Evolutionary conservation across 352 stramenopile species (phyloP).

Genomic region (Pythium sp.): DNA sequence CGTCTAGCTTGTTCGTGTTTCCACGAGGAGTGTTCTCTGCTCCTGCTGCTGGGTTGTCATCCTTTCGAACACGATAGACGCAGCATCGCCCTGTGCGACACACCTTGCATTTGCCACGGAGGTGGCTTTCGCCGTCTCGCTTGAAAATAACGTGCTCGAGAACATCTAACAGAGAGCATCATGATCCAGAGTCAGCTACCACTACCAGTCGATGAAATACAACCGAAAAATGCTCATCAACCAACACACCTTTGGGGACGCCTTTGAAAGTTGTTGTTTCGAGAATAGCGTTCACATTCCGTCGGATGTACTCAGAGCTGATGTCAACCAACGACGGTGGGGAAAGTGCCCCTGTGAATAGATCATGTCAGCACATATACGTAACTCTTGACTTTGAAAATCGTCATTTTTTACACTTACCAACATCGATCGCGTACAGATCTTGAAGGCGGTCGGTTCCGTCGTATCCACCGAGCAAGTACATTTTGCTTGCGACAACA

Average conservation of each 20-base stretch:
- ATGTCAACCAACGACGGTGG: slow-evolving; percentile 71
- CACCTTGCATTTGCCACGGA: slow-evolving; percentile 75
- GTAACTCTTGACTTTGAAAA: neutral
- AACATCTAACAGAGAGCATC: slow-evolving; percentile 37
- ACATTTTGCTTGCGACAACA: slow-evolving; percentile 81
- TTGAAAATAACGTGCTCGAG: slow-evolving; percentile 81
- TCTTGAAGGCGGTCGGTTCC: slow-evolving; percentile 82
- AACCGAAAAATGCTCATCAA: neutral
- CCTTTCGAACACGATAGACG: slow-evolving; percentile 40
- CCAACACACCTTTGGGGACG: slow-evolving; percentile 45
- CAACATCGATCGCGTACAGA: slow-evolving; percentile 83
- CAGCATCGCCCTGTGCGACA: slow-evolving; percentile 68
- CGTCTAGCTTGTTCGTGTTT: slow-evolving; percentile 27
- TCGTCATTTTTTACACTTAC: slow-evolving; percentile 9
- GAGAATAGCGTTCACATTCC: slow-evolving; percentile 61
- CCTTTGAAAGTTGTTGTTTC: slow-evolving; percentile 73
- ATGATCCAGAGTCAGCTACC: neutral
- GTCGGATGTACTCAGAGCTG: slow-evolving; percentile 64
- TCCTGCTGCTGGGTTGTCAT: slow-evolving; percentile 29
- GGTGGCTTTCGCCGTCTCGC: slow-evolving; percentile 52
- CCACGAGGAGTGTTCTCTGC: slow-evolving; percentile 11
- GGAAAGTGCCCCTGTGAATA: slow-evolving; percentile 41
- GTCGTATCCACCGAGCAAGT: slow-evolving; percentile 84
- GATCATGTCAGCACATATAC: neutral
- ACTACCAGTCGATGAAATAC: neutral